Base-by-base conservation (phyloP, 805 yeast genomes). In the Kazachstania africana region DNA sequence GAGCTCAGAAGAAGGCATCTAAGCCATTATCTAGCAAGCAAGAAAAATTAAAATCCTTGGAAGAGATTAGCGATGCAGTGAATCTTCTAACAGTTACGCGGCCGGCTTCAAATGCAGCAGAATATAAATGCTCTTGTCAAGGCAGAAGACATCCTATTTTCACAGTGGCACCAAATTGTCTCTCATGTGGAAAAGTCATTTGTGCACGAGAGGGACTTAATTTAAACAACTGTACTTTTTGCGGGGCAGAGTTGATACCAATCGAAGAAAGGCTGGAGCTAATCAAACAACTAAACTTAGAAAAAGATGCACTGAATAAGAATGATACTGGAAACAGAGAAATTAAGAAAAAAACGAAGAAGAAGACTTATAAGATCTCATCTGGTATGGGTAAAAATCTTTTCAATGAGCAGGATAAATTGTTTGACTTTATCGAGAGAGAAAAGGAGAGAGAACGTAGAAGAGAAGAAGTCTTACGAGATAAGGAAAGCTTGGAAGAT, bases 141-240 rank as follows among this genome's bases (percentile, higher is more conserved):
- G 96, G 88, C 1, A 70, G 79, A 0, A 63, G 80, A 37, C 98
- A 91, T 49, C 94, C 95, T 3, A 58, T 91, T 19, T 79, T 84
- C 39, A 93, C 82, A 35, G 68, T 79, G 40, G 91, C 93, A 2
- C 97, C 98, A 1, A 91, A 91, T 51, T 91, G 99, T 47, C 57
- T 91, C 25, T 75, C 79, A 37, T 91, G 99, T 53, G 99, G 99
- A 8, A 82, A 85, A 53, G 82, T 91, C 26, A 82, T 91, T 3
- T 91, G 99, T 60, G 66, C 69, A 4, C 77, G 76, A 43, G 97
- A 91, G 49, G 97, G 97, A 0, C 35, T 55, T 9, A 47, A 54
- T 36, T 60, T 83, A 16, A 91, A 87, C 37, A 91, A 91, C 3
- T 91, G 99, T 48, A 68, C 91, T 2, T 79, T 59, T 39, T 91